Percentiles rank a stretch among this genome's conserved stretches.
phyloP scores from a whole-genome alignment of 1,139 yeast species.

The Blastobotrys serpentis region DNA sequence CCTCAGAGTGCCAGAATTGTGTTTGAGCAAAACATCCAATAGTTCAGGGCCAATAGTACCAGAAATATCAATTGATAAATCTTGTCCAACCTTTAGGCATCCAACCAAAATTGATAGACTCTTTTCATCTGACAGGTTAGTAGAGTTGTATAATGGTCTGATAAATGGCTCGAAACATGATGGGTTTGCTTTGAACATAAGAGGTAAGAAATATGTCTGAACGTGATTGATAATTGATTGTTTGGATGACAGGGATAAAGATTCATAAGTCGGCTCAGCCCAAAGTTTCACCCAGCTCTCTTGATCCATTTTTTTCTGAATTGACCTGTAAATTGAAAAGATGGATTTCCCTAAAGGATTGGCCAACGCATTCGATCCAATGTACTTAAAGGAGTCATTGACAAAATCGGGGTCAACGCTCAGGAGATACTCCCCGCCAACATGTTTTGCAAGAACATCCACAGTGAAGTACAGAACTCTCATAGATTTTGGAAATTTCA shows the following conservation, averaged over 20 bases:
- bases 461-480: slow-evolving; percentile 60
- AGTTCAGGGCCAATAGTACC: slow-evolving; percentile 41
- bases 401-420: slow-evolving; percentile 47
- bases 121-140: slow-evolving; percentile 28
- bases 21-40: slow-evolving; percentile 46
- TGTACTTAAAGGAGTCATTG: slow-evolving; percentile 46
- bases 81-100: slow-evolving; percentile 64
- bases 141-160: slow-evolving; percentile 25
- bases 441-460: slow-evolving; percentile 53
- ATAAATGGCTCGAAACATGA: slow-evolving; percentile 45
- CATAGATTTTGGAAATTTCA: slow-evolving; percentile 49
- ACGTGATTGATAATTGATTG: slow-evolving; percentile 47
- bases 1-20: slow-evolving; percentile 49
- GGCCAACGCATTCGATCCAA: slow-evolving; percentile 61
- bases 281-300: slow-evolving; percentile 55
- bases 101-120: slow-evolving; percentile 51
- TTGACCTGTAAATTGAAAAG: slow-evolving; percentile 41
- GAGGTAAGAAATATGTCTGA: slow-evolving; percentile 61
- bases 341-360: slow-evolving; percentile 67
- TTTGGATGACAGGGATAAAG: slow-evolving; percentile 35
- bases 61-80: slow-evolving; percentile 47
- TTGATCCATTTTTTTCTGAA: slow-evolving; percentile 26
- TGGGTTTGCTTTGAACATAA: slow-evolving; percentile 54
- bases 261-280: slow-evolving; percentile 44
- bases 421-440: slow-evolving; percentile 46